Evolutionary conservation across 1,284 basidiomycete species (phyloP), one percentile per base, ranked within the genome.

Genomic region (Moniliophthora roreri): DNA sequence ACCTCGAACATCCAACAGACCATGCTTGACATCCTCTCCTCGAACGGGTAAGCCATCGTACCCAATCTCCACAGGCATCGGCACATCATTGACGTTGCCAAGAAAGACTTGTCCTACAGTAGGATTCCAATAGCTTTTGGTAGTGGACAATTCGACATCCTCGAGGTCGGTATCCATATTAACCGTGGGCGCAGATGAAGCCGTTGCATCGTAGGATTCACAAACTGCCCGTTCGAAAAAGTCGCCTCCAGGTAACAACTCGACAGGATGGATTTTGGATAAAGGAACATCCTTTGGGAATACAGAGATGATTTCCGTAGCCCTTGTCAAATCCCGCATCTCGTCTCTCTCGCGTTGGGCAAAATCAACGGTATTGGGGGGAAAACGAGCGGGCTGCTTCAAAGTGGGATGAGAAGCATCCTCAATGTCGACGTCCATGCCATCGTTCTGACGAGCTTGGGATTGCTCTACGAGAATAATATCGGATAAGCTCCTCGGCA

Each of bases 241-340:
- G 11, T 32, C 28, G 11, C 28, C 28, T 32, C 28, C 28, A 32
- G 28, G 28, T 32, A 21, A 5, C 38, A 41, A 32, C 7, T 32
- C 28, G 28, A 32, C 50, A 6, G 50, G 46, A 37, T 52, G 44
- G 16, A 52, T 20, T 20, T 46, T 37, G 7, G 32, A 16, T 32
- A 39, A 48, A 37, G 37, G 55, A 52, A 53, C 45, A 34, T 23
- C 50, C 16, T 54, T 34, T 5, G 67, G 69, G 47, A 70, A 72
- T 2, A 80, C 63, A 16, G 74, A 76, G 51, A 86, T 69, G 48
- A 96, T 93, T 72, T 94, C 90, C 26, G 84, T 86, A 2, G 93
- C 92, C 48, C 84, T 81, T 0, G 95, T 97, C 54, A 96, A 75
- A 62, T 90, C 86, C 23, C 88, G 78, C 90, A 95, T 95, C 73